Conservation (phyloP, 129 eudicot species). For the Tanacetum coccineum region DNA sequence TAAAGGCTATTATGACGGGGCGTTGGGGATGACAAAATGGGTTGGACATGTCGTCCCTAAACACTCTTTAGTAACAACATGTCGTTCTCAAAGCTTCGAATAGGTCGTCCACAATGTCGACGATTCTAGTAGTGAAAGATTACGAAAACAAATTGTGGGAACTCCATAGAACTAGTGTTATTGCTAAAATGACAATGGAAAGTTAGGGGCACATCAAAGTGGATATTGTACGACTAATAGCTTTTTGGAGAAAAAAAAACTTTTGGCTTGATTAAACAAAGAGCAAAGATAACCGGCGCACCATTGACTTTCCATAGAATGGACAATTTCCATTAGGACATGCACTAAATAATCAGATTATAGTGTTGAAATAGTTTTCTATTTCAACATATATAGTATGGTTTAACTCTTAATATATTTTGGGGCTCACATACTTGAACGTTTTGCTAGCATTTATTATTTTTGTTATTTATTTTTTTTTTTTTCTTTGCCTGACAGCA, state of each 20-base stretch:
- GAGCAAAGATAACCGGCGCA: conserved; percentile 2
- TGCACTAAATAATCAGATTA: background rate
- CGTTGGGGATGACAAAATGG: too few species aligned
- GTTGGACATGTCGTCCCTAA: too few species aligned
- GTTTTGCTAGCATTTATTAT: background rate
- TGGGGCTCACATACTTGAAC: conserved; percentile 3
- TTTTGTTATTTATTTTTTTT: too few species aligned
- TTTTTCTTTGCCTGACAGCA: background rate
- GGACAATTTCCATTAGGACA: conserved; percentile 4
- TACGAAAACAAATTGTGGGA: too few species aligned
- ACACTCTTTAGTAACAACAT: too few species aligned
- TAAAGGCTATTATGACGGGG: too few species aligned
- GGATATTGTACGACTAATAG: conserved; percentile 28
- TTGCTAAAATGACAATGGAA: conserved; percentile 14
- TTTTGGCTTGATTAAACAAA: conserved; percentile 24
- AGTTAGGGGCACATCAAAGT: conserved; percentile 19
- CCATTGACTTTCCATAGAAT: conserved; percentile 7
- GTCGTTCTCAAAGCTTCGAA: too few species aligned
- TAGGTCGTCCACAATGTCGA: too few species aligned
- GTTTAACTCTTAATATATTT: background rate
- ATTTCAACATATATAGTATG: too few species aligned
- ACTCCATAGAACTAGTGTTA: too few species aligned
- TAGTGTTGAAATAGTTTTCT: background rate
- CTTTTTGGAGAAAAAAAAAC: conserved; percentile 17
- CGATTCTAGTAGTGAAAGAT: too few species aligned